Evolutionary conservation across 2,329 filamentous ascomycete genomes (phyloP), one percentile per base, ranked within the genome.

Genomic region (Emericellopsis atlantica): DNA sequence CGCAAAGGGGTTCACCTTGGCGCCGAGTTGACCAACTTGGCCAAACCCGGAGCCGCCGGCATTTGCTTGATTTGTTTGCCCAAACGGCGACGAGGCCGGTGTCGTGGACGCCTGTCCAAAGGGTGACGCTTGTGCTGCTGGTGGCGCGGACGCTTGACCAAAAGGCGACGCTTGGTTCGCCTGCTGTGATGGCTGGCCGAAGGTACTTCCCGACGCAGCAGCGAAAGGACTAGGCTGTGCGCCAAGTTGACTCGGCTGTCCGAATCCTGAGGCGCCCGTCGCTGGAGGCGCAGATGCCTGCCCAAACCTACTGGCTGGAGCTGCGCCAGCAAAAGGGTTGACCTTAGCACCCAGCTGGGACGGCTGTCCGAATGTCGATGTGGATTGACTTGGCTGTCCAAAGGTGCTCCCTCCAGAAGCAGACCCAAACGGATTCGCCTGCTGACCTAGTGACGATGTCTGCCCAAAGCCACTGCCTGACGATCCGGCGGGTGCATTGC

Each of bases 181-280:
- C n/a, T 54, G 48, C 34, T 62, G 56, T 40, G 56, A 48, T 18
- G 63, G 51, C 41, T 64, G 63, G 1, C 53, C 60, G 40, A 56
- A 61, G 0, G 57, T 53, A 2, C 55, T 49, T 40, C 35, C 52
- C 8, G 50, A 33, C 45, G 35, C 43, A 8, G 48, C 54, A 6
- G 45, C 62, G 40, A 66, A 66, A 4, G 61, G 59, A 40, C 57
- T 68, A 8, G 58, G 48, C 32, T 59, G 60, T 40, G 58, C 53
- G 12, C 38, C 38, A 32, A 43, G 34, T 26, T 43, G 42, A 26
- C 42, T 48, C 3, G 46, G 39, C 36, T 51, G 57, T 6, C 60
- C 58, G 45, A 71, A 68, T 1, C 49, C 49, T 29, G 26, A 29
- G 26, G 9, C 26, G 26, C 9, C 12, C 26, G 26, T 21, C 50